phyloP scores from a whole-genome alignment of 2,329 filamentous ascomycete genomes.

The Ophiostoma sp. region DNA sequence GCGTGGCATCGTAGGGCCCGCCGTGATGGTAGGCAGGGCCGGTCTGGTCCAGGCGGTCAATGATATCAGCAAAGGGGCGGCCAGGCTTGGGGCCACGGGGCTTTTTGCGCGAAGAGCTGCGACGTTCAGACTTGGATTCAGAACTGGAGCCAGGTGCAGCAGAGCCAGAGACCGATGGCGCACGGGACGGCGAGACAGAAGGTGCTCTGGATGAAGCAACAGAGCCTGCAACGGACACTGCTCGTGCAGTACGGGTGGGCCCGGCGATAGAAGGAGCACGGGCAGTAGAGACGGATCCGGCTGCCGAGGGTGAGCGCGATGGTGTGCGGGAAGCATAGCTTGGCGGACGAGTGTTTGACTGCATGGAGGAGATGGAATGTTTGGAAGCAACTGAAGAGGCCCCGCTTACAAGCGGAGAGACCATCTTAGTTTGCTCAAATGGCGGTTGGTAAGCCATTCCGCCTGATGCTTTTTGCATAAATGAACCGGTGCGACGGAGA shows the following conservation, averaged over 20 bases:
- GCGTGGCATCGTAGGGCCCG: constrained; percentile 81
- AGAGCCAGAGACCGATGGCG: background rate
- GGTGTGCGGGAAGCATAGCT: background rate
- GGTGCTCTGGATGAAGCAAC: background rate
- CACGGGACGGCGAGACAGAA: background rate
- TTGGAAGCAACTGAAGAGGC: background rate
- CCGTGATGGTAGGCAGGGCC: constrained; percentile 75
- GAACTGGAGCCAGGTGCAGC: background rate
- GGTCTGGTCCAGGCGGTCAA: constrained; percentile 70
- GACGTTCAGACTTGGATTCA: background rate
- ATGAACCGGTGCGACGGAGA: constrained; percentile 17
- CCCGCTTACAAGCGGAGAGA: background rate
- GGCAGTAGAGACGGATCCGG: background rate
- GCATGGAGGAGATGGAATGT: background rate
- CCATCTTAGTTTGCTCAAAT: background rate
- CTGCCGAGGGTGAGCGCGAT: constrained; percentile 1
- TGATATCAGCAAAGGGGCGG: constrained; percentile 65
- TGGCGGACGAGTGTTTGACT: background rate
- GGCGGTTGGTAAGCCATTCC: constrained; percentile 17
- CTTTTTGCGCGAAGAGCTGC: constrained; percentile 31
- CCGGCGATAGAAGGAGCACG: background rate
- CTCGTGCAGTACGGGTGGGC: background rate
- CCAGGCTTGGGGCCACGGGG: constrained; percentile 58
- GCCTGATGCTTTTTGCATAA: constrained; percentile 9
- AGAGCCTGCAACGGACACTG: background rate